Evolutionary conservation across 176 grass and related monocot species (phyloP).

Genomic region (Saccharum officinarum): DNA sequence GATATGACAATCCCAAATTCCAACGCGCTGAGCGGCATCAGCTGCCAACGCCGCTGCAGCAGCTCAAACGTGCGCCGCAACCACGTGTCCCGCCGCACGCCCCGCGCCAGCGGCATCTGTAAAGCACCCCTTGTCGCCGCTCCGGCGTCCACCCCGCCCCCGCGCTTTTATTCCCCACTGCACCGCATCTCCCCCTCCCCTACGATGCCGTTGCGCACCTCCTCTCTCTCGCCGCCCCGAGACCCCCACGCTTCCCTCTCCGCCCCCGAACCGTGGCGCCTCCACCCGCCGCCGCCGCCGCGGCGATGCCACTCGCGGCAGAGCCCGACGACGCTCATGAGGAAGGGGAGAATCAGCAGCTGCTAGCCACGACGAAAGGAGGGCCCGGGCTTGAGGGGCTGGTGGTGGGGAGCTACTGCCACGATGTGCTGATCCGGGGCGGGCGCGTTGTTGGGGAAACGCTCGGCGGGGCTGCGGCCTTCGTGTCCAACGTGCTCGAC

Average conservation of each 20-base stretch:
- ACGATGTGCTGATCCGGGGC: constrained; percentile 84
- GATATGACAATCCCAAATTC: constrained; percentile 17
- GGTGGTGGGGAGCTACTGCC: constrained; percentile 95
- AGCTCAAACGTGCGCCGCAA: constrained; percentile 42
- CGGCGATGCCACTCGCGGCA: constrained; percentile 20
- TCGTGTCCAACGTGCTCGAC: constrained; percentile 88
- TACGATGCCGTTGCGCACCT: constrained; percentile 39
- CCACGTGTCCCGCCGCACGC: constrained; percentile 35
- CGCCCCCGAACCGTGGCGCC: constrained; percentile 21
- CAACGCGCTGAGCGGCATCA: constrained; percentile 30
- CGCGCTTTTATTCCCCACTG: constrained; percentile 52
- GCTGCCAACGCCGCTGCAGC: constrained; percentile 40
- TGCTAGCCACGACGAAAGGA: not conserved
- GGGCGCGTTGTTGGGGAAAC: constrained; percentile 66
- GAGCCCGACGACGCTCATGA: constrained; percentile 10
- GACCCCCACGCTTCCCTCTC: not conserved
- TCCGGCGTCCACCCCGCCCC: constrained; percentile 19
- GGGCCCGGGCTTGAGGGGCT: constrained; percentile 30
- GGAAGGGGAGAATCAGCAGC: not conserved
- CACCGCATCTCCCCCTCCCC: not conserved
- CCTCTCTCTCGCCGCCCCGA: not conserved
- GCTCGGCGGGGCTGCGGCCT: constrained; percentile 81
- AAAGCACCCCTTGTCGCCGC: constrained; percentile 32
- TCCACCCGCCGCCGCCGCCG: not conserved
- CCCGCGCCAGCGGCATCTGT: constrained; percentile 43